These are phyloP conservation scores for Dysphania ambrosioides DNA, from an alignment of 148 eudicot genomes.

Conservation along the genomic window DNA sequence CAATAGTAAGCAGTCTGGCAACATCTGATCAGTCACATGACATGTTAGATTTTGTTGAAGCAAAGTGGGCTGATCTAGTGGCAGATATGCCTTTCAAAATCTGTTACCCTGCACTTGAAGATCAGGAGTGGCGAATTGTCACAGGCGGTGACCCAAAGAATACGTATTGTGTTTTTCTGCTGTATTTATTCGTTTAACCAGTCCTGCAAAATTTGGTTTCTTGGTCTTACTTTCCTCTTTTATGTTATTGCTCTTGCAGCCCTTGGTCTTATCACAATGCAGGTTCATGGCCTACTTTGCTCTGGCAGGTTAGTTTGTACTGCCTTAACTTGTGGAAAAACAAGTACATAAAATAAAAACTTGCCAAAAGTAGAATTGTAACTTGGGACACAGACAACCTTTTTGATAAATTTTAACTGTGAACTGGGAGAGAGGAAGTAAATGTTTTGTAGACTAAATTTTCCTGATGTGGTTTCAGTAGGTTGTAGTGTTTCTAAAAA, in stretches of 20 bases:
- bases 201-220: not conserved
- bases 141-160: constrained; percentile 86
- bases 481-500: not conserved
- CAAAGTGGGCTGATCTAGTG: constrained; percentile 72
- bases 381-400: not conserved
- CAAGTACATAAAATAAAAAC: too few relatives aligned
- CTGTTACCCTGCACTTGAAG: constrained; percentile 71
- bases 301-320: constrained; percentile 68
- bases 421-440: too few relatives aligned
- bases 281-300: constrained; percentile 89
- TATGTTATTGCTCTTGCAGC: constrained; percentile 33
- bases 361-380: too few relatives aligned
- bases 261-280: constrained; percentile 88
- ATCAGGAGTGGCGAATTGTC: constrained; percentile 72
- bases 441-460: not conserved
- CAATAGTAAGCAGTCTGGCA: constrained; percentile 61
- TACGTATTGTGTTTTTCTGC: constrained; percentile 42
- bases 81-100: constrained; percentile 76
- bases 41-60: constrained; percentile 60
- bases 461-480: not conserved
- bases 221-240: constrained; percentile 8
- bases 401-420: not conserved
- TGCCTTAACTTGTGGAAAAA: not conserved
- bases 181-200: not conserved
- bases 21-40: constrained; percentile 61